A percentile compares a stretch with the other conserved stretches of the same genome.
These are phyloP conservation scores for Pyrus communis DNA, from an alignment of 306 rosid genomes.

Conservation along the genomic window DNA sequence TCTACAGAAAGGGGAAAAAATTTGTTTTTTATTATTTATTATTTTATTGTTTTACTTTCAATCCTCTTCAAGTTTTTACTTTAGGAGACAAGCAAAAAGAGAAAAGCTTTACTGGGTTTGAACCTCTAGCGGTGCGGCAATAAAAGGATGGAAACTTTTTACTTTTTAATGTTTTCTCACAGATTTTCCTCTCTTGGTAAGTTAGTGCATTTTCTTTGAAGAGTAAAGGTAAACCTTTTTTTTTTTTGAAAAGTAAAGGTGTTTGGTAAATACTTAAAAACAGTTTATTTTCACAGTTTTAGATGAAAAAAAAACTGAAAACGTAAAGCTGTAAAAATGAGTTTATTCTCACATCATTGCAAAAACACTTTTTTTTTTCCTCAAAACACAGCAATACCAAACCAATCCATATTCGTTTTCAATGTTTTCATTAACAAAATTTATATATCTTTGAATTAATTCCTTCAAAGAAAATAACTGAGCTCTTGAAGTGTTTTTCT, in stretches of 20 bases:
- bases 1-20: not conserved
- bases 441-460: not conserved
- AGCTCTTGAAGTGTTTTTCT: not conserved
- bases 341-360: too few species aligned
- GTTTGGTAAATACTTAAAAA: too few species aligned
- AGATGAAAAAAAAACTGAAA: too few species aligned
- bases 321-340: too few species aligned
- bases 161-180: not conserved
- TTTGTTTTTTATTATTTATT: not conserved
- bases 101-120: constrained; percentile 4
- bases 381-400: too few species aligned
- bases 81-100: constrained; percentile 12
- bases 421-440: not conserved
- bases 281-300: too few species aligned
- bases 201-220: not conserved
- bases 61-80: not conserved
- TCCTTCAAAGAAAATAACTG: not conserved
- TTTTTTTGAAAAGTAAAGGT: not conserved
- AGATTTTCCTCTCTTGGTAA: not conserved
- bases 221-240: not conserved
- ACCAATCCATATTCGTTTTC: not conserved
- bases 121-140: not conserved
- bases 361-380: too few species aligned
- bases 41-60: not conserved
- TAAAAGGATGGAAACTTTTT: not conserved